These are phyloP conservation scores for Chenopodium album DNA, from an alignment of 148 eudicot genomes.

Conservation along the genomic window DNA sequence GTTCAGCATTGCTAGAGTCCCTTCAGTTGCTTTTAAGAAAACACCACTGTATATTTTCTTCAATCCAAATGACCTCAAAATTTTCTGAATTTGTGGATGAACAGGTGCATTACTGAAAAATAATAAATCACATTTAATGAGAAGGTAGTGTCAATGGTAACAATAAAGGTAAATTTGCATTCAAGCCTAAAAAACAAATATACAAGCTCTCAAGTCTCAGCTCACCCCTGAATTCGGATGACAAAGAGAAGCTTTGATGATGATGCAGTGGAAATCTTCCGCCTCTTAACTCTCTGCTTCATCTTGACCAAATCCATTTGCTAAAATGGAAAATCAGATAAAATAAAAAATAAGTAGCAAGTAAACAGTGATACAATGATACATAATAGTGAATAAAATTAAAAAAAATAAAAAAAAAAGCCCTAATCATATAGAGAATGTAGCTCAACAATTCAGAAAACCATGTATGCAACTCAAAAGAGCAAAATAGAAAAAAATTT, in stretches of 20 bases:
- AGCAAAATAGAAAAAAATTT: too few species aligned
- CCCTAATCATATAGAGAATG: too few species aligned
- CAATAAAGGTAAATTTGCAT: not conserved
- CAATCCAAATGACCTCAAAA: slow-evolving; percentile 62
- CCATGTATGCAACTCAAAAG: too few species aligned
- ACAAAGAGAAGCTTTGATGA: slow-evolving; percentile 67
- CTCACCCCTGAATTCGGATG: slow-evolving; percentile 84
- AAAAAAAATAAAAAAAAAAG: too few species aligned
- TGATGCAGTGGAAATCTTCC: slow-evolving; percentile 24
- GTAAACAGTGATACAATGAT: too few species aligned
- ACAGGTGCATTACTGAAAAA: slow-evolving; percentile 66
- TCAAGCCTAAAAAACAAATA: not conserved
- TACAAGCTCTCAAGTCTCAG: not conserved
- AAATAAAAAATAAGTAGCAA: too few species aligned
- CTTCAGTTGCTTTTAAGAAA: slow-evolving; percentile 72
- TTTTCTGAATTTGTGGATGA: slow-evolving; percentile 62
- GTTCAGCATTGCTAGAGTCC: slow-evolving; percentile 56
- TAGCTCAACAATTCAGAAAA: too few species aligned
- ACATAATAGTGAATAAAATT: too few species aligned
- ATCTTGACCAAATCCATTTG: slow-evolving; percentile 74
- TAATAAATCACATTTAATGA: slow-evolving; percentile 8
- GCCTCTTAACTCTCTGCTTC: slow-evolving; percentile 72
- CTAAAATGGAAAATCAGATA: slow-evolving; percentile 32
- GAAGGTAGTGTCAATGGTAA: not conserved
- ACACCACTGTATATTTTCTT: slow-evolving; percentile 66